Evolutionary conservation across 495 filamentous ascomycete species (phyloP), one percentile per base, ranked within the genome.

Genomic region (Xylaria cubensis): DNA sequence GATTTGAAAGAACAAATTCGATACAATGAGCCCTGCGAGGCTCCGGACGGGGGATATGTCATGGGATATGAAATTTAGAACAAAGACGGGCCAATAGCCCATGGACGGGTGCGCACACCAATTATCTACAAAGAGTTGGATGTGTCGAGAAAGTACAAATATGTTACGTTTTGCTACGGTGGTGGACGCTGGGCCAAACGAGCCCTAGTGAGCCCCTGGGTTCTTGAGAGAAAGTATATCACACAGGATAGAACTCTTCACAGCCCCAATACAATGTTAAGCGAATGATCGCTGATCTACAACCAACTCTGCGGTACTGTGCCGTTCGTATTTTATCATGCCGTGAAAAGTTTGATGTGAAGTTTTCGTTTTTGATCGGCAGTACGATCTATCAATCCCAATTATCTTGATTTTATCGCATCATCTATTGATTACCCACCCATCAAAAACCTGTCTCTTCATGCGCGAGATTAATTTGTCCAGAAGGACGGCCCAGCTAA

Each of bases 21-120:
- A 74, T 70, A 73, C 56, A 75, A 75, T 29, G 70, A 67, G 70
- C 62, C 61, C 26, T 51, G 26, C 42, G 70, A 75, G 72, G 75
- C 67, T 75, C 75, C 69, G 72, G 77, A 67, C 70, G 24, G 65
- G 50, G n/a, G 65, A 61, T 67, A 58, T 34, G 67, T 42, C 44
- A 48, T 32, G 70, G 70, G 64, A 61, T 13, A 72, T 44, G 69
- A 67, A 19, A 66, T 39, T 39, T 72, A 72, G 70, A 72, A 61
- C 62, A 72, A 71, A 72, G 70, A 72, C 70, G 70, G 70, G 62
- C 51, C 70, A 72, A 72, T 61, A 72, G 32, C 70, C 70, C 70
- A 72, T 64, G 19, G 59, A 48, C 59, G 59, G 36, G 36, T 39
- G 36, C 36, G 46, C 63, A 63, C 32, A 58, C 32, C 46, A 42